These are phyloP conservation scores for Geosmithia morbida DNA, from an alignment of 2,329 filamentous ascomycete species.

Conservation along the genomic window DNA sequence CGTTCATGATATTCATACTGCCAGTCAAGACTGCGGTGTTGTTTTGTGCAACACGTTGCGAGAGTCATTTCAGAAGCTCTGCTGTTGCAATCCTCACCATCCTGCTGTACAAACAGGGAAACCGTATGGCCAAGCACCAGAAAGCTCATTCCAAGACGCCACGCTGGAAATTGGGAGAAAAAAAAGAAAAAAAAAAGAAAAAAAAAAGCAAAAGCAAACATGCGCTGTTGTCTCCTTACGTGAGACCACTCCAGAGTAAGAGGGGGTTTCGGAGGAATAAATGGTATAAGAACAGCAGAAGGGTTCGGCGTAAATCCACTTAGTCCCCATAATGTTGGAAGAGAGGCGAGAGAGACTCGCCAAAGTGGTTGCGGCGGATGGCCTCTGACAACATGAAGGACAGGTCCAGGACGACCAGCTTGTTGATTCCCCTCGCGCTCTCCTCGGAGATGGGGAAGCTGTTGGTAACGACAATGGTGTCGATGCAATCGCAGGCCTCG, in stretches of 20 bases:
- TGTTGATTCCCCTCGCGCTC: slow-evolving; percentile 55
- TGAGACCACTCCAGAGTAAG: neutral
- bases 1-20: neutral
- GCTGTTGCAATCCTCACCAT: neutral
- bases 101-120: neutral
- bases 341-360: slow-evolving; percentile 61
- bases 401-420: slow-evolving; percentile 80
- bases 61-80: neutral
- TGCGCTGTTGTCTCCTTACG: neutral
- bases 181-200: neutral
- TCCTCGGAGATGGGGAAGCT: slow-evolving; percentile 82
- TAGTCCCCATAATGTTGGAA: slow-evolving; percentile 54
- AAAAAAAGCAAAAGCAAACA: neutral
- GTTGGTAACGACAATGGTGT: slow-evolving; percentile 90
- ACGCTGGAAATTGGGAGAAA: slow-evolving; percentile 1
- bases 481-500: slow-evolving; percentile 84
- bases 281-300: neutral
- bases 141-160: slow-evolving; percentile 1
- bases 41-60: neutral
- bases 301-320: slow-evolving; percentile 4
- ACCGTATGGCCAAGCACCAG: neutral
- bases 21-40: no score
- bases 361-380: slow-evolving; percentile 91
- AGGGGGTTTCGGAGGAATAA: neutral
- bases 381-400: slow-evolving; percentile 81